Evolutionary conservation across 1,284 basidiomycete species (phyloP).

Genomic region (Baeospora myosura): DNA sequence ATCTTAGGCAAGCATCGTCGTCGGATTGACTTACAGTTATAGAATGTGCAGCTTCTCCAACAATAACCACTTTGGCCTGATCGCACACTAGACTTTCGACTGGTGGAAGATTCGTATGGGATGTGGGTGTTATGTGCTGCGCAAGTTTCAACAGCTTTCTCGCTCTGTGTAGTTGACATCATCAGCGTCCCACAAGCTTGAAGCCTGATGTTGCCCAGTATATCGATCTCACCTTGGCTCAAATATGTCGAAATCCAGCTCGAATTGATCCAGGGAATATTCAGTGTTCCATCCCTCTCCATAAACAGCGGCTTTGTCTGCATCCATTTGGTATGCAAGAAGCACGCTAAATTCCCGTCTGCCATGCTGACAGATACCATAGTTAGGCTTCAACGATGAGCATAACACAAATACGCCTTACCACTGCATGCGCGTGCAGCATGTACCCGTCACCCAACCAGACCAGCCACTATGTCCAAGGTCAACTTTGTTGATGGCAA

Average conservation of each 20-base stretch:
- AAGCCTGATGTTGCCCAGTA: background rate
- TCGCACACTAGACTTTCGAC: slow-evolving; percentile 42
- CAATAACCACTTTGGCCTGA: slow-evolving; percentile 35
- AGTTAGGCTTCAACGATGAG: background rate
- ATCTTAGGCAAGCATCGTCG: background rate
- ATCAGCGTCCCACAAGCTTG: slow-evolving; percentile 2
- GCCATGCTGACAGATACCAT: slow-evolving; percentile 13
- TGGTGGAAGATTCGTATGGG: slow-evolving; percentile 27
- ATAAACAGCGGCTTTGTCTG: slow-evolving; percentile 9
- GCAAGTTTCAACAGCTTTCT: slow-evolving; percentile 35
- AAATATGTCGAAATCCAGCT: slow-evolving; percentile 23
- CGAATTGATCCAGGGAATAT: slow-evolving; percentile 21
- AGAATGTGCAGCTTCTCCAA: slow-evolving; percentile 49
- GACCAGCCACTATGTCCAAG: slow-evolving; percentile 25
- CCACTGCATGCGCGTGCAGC: slow-evolving; percentile 25
- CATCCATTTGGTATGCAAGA: slow-evolving; percentile 13
- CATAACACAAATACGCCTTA: slow-evolving; percentile 16
- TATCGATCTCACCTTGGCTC: slow-evolving; percentile 23
- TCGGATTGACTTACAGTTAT: slow-evolving; percentile 26
- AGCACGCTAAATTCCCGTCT: slow-evolving; percentile 22
- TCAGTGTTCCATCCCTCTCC: slow-evolving; percentile 16
- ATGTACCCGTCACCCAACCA: slow-evolving; percentile 30
- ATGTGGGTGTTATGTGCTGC: slow-evolving; percentile 25
- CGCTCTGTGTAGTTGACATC: slow-evolving; percentile 30
- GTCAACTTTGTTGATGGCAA: slow-evolving; percentile 1